Evolutionary conservation across 768 basidiomycete genomes (phyloP).

Genomic region (Lyophyllum atratum): DNA sequence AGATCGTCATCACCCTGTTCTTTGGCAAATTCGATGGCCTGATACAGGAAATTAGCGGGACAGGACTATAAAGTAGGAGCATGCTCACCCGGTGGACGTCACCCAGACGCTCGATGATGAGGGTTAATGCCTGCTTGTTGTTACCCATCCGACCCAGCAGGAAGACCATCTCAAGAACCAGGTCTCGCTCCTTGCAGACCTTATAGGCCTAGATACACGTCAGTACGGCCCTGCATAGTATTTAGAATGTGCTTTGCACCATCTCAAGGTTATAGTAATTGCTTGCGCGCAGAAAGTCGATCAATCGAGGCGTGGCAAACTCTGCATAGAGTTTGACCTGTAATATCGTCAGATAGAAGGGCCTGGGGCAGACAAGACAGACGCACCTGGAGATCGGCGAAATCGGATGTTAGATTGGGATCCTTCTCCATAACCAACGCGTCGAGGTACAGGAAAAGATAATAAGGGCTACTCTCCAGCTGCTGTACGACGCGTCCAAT

Average conservation of each 20-base stretch:
- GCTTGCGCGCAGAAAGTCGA: constrained; percentile 90
- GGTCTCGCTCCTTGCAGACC: constrained; percentile 81
- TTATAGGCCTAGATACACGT: constrained; percentile 66
- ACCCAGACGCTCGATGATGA: constrained; percentile 93
- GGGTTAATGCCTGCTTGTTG: constrained; percentile 89
- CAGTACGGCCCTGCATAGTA: neutral
- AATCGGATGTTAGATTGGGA: constrained; percentile 73
- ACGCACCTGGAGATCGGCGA: constrained; percentile 79
- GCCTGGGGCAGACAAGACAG: neutral
- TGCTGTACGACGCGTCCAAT: constrained; percentile 88
- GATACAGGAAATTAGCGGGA: neutral
- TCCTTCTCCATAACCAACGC: constrained; percentile 82
- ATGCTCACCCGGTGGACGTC: constrained; percentile 81
- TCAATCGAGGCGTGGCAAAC: constrained; percentile 72
- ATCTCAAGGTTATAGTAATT: constrained; percentile 89
- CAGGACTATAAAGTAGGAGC: neutral
- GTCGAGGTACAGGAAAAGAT: constrained; percentile 92
- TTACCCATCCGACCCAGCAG: constrained; percentile 97
- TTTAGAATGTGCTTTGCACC: constrained; percentile 36
- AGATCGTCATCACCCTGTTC: constrained; percentile 96
- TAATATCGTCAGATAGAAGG: neutral
- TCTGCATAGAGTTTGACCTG: constrained; percentile 92
- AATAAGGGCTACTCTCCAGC: constrained; percentile 71
- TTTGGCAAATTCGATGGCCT: constrained; percentile 98
- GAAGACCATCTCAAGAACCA: constrained; percentile 97